These are phyloP conservation scores for Aspergillus tanneri DNA, from an alignment of 2,329 filamentous ascomycete genomes.

Conservation along the genomic window DNA sequence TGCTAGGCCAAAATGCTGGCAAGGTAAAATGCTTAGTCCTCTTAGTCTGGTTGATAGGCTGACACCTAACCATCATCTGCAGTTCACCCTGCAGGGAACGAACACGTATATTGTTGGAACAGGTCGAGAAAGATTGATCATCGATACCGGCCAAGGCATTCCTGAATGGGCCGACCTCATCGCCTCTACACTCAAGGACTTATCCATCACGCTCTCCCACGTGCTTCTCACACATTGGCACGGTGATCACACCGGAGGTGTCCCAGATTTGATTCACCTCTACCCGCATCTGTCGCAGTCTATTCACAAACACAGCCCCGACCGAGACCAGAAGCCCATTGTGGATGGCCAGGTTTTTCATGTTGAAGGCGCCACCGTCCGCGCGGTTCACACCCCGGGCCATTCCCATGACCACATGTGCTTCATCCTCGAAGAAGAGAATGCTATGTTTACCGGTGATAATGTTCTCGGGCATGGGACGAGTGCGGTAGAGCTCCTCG, in stretches of 20 bases:
- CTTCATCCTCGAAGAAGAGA: conserved; percentile 68
- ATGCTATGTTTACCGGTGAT: conserved; percentile 77
- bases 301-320: conserved; percentile 42
- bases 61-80: no score
- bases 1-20: conserved; percentile 47
- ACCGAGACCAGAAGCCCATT: conserved; percentile 34
- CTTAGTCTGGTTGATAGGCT: no score
- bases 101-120: conserved; percentile 42
- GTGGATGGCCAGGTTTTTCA: conserved; percentile 39
- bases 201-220: no score
- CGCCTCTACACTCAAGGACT: conserved; percentile 32
- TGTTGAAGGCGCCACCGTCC: conserved; percentile 42
- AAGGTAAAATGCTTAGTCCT: no score
- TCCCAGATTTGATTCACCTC: conserved; percentile 38
- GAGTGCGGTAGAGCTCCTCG: conserved; percentile 42
- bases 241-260: conserved; percentile 46
- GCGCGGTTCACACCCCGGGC: conserved; percentile 56
- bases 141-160: conserved; percentile 43
- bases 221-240: conserved; percentile 49
- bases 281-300: conserved; percentile 27
- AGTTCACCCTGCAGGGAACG: conserved; percentile 40
- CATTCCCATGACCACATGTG: conserved; percentile 75
- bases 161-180: conserved; percentile 29
- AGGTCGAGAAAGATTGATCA: conserved; percentile 35
- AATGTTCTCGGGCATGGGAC: conserved; percentile 67